Evolutionary conservation across 2,329 filamentous ascomycete species (phyloP).

Genomic region (Dactylonectria estremocensis): DNA sequence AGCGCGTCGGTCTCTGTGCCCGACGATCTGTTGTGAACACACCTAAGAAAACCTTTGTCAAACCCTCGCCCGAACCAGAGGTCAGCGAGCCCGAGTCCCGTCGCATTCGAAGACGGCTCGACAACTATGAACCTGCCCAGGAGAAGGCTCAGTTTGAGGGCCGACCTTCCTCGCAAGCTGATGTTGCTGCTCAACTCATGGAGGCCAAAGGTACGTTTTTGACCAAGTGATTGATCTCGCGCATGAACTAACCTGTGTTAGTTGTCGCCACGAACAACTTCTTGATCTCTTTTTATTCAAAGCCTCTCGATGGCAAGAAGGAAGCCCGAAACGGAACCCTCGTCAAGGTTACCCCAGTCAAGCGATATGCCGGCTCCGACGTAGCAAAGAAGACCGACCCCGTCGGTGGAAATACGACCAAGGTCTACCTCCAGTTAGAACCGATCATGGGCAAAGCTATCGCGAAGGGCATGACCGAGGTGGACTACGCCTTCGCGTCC

Average conservation of each 20-base stretch:
- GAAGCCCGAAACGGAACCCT: constrained; percentile 24
- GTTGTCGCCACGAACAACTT: constrained; percentile 48
- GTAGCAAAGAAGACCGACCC: constrained; percentile 27
- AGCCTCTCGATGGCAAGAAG: constrained; percentile 27
- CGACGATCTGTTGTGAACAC: constrained; percentile 9
- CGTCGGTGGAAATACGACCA: constrained; percentile 47
- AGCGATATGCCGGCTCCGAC: constrained; percentile 47
- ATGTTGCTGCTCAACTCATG: constrained; percentile 39
- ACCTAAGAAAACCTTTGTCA: constrained; percentile 10
- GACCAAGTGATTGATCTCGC: no score
- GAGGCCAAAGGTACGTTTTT: constrained; percentile 50
- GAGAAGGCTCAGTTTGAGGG: constrained; percentile 23
- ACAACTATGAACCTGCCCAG: constrained; percentile 2
- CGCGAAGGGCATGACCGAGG: constrained; percentile 35
- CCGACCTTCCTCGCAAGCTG: constrained; percentile 25
- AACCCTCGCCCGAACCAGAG: constrained; percentile 13
- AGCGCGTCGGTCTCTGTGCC: constrained; percentile 47
- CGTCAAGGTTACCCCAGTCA: constrained; percentile 45
- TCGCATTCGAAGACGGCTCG: constrained; percentile 29
- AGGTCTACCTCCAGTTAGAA: constrained; percentile 45
- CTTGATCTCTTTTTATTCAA: constrained; percentile 35
- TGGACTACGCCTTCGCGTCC: constrained; percentile 48
- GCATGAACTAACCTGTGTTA: constrained; percentile 40
- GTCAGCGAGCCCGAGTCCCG: constrained; percentile 28
- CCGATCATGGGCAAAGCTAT: constrained; percentile 46